Evolutionary conservation across 2,329 filamentous ascomycete species (phyloP).

Genomic region (Penicillium sp.): DNA sequence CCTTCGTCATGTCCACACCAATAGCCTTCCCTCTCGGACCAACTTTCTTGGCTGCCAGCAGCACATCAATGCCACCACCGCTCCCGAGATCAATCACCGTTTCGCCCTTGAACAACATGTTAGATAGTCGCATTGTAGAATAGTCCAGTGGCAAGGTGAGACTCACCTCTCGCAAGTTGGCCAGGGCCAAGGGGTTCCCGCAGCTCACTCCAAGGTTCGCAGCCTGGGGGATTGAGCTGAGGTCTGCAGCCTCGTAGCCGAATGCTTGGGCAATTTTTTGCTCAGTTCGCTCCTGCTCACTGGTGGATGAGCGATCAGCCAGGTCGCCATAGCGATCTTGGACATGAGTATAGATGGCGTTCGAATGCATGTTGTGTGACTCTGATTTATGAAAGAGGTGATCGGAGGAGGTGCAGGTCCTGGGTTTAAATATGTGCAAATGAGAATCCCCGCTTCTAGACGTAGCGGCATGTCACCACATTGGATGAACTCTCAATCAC

Average conservation of each 20-base stretch:
- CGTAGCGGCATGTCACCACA: neutral
- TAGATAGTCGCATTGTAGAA: neutral
- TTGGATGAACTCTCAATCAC: neutral
- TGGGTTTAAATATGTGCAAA: neutral
- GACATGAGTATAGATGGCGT: neutral
- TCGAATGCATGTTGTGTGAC: neutral
- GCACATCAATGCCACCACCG: slow-evolving; percentile 58
- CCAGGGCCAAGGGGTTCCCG: neutral
- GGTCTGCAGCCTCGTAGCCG: neutral
- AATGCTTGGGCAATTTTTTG: slow-evolving; percentile 1
- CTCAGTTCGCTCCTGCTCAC: neutral
- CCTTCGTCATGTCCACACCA: slow-evolving; percentile 61
- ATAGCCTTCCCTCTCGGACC: slow-evolving; percentile 50
- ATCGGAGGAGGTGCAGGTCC: neutral
- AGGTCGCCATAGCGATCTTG: slow-evolving; percentile 3
- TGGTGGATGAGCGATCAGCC: neutral
- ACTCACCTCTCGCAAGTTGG: neutral
- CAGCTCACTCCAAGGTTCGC: slow-evolving; percentile 1
- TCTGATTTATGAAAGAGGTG: too few relatives aligned
- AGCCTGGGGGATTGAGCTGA: neutral
- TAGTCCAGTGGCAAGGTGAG: rapidly evolving
- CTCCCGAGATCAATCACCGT: slow-evolving; percentile 57
- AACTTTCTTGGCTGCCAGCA: slow-evolving; percentile 52
- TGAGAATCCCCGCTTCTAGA: neutral
- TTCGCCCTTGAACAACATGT: slow-evolving; percentile 45